Percentiles rank a stretch among this genome's conserved stretches.
Evolutionary conservation across 1,139 yeast genomes (phyloP).

Genomic region (Pichia sp.): DNA sequence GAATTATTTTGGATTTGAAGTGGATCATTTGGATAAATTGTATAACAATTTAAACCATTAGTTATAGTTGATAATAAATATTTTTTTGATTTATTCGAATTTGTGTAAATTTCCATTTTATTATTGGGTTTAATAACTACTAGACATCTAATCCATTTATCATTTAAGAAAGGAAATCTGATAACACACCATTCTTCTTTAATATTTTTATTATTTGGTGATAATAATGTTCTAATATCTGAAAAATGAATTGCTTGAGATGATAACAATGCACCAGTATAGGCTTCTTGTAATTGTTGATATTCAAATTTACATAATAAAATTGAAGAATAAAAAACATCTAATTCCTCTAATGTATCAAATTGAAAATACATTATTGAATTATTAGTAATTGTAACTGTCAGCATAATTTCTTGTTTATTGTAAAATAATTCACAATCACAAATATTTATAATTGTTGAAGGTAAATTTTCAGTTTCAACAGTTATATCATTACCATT

Average conservation of each 20-base stretch:
- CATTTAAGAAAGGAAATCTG: slow-evolving; percentile 48
- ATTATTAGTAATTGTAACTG: slow-evolving; percentile 35
- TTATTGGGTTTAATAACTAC: slow-evolving; percentile 37
- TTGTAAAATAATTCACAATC: slow-evolving; percentile 35
- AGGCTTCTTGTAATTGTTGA: slow-evolving; percentile 47
- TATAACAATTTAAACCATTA: slow-evolving; percentile 37
- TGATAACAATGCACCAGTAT: slow-evolving; percentile 51
- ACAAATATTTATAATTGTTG: slow-evolving; percentile 44
- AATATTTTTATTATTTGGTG: slow-evolving; percentile 38
- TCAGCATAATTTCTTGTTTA: slow-evolving; percentile 21
- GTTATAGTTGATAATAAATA: slow-evolving; percentile 42
- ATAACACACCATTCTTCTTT: slow-evolving; percentile 53
- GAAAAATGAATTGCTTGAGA: slow-evolving; percentile 46
- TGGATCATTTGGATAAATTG: slow-evolving; percentile 51
- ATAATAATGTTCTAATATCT: slow-evolving; percentile 48
- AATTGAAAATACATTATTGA: slow-evolving; percentile 35
- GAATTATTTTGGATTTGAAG: slow-evolving; percentile 49
- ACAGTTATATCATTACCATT: slow-evolving; percentile 48
- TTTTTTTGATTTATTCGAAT: slow-evolving; percentile 39
- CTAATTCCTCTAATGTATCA: slow-evolving; percentile 32
- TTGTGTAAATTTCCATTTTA: slow-evolving; percentile 43
- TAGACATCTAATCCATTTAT: slow-evolving; percentile 49
- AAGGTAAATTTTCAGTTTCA: slow-evolving; percentile 34
- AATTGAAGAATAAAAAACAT: slow-evolving; percentile 42
- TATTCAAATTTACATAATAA: slow-evolving; percentile 45